Evolutionary conservation across 305 asterid genomes (phyloP), one percentile per base, ranked within the genome.

Genomic region (Rubia peregrina): DNA sequence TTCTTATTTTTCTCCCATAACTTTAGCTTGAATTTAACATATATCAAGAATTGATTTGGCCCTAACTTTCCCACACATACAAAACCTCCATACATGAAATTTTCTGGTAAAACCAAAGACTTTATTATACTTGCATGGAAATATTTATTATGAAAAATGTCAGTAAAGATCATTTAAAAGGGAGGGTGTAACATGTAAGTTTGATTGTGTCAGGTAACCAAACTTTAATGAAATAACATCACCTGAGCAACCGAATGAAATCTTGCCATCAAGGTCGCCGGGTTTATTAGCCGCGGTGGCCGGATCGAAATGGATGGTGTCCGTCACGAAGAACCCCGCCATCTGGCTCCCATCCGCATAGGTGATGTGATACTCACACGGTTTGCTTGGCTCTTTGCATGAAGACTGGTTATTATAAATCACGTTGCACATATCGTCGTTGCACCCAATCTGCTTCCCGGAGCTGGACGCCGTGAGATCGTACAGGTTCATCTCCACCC

Each of bases 191-290:
- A n/a, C n/a, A n/a, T n/a, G n/a, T n/a, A n/a, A n/a, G n/a, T n/a
- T n/a, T n/a, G n/a, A n/a, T n/a, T n/a, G n/a, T n/a, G n/a, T n/a
- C n/a, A n/a, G n/a, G n/a, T n/a, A n/a, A n/a, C n/a, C n/a, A n/a
- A n/a, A n/a, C n/a, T n/a, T n/a, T n/a, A n/a, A n/a, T n/a, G n/a
- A n/a, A n/a, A n/a, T n/a, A n/a, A n/a, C n/a, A n/a, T n/a, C 81
- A 68, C 86, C 77, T 14, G 96, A 87, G 89, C 99, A 94, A 81
- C 99, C 99, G 84, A 94, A 94, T 60, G 93, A 79, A 65, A 94
- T 78, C 59, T 85, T 80, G 48, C 95, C 93, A 71, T 80, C 86
- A 85, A 85, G 82, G 48, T 85, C 19, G 69, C 83, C 75, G 24
- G 95, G 87, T 80, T 81, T 84, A 73, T 71, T 84, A 72, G 72